Percentiles rank a stretch among this genome's conserved stretches.
Conservation (phyloP, 2,329 filamentous ascomycete genomes). For the Diaporthe vaccinii region DNA sequence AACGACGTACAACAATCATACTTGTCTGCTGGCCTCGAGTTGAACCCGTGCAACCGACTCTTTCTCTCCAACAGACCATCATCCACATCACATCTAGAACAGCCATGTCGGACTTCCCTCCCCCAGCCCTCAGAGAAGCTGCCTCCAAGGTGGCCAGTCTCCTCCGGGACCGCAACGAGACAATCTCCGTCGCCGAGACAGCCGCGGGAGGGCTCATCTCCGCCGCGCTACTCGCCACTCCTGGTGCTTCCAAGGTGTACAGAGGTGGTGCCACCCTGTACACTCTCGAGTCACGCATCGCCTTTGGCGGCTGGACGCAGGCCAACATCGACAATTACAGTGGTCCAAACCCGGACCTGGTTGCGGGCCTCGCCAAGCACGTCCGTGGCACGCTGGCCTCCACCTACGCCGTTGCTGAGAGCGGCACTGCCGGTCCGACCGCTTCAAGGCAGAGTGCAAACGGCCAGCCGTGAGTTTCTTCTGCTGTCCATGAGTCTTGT, state of each 20-base stretch:
- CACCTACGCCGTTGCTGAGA: slow-evolving; percentile 71
- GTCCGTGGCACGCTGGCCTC: slow-evolving; percentile 66
- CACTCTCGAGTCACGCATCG: slow-evolving; percentile 69
- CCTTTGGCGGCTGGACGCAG: slow-evolving; percentile 72
- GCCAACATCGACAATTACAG: slow-evolving; percentile 64
- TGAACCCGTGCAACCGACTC: not conserved
- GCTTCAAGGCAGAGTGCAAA: slow-evolving; percentile 66
- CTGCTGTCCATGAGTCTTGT: not conserved
- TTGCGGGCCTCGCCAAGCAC: slow-evolving; percentile 67
- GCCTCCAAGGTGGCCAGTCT: slow-evolving; percentile 64
- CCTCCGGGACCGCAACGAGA: slow-evolving; percentile 68
- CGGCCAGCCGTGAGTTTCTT: slow-evolving; percentile 60
- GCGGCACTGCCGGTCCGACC: slow-evolving; percentile 74
- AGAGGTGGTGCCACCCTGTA: slow-evolving; percentile 74
- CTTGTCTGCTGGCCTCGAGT: not conserved
- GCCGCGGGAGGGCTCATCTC: slow-evolving; percentile 74
- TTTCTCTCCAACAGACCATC: not conserved
- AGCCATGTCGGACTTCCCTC: slow-evolving; percentile 38
- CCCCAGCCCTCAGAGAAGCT: slow-evolving; percentile 35
- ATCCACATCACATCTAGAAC: not conserved
- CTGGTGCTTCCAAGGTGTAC: slow-evolving; percentile 71
- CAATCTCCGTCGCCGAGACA: slow-evolving; percentile 73
- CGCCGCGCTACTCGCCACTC: slow-evolving; percentile 68
- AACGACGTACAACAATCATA: not conserved
- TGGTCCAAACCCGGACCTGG: slow-evolving; percentile 72